A percentile compares a stretch with the other conserved stretches of the same genome.
Conservation (phyloP, 2,329 filamentous ascomycete species). For the Coniochaeta prunicola region DNA sequence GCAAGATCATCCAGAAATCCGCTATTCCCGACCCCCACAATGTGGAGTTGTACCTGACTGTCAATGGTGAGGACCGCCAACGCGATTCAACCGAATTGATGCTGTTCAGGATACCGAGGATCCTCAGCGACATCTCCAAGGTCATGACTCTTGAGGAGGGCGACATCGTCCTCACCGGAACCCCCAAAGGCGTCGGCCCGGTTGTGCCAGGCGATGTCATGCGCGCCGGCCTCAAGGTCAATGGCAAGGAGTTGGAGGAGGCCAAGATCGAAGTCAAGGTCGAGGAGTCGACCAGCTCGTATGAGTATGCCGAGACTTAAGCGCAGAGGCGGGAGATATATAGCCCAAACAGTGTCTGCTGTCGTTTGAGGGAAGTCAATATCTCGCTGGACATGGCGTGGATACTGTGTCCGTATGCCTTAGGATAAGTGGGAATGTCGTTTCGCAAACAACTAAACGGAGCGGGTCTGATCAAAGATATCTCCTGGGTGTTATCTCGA, state of each 20-base stretch:
- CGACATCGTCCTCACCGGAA: constrained; percentile 93
- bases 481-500: too few relatives aligned
- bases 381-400: not conserved
- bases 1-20: constrained; percentile 70
- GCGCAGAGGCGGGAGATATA: not conserved
- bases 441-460: too few relatives aligned
- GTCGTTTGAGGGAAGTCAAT: not conserved
- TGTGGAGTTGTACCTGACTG: constrained; percentile 75
- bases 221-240: constrained; percentile 71
- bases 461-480: too few relatives aligned
- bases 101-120: constrained; percentile 83
- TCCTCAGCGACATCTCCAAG: constrained; percentile 84
- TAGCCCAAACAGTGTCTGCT: not conserved
- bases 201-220: constrained; percentile 84
- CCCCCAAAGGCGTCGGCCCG: constrained; percentile 87
- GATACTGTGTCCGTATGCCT: not conserved
- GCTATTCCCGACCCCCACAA: constrained; percentile 82
- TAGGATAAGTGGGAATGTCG: too few relatives aligned
- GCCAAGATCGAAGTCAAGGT: constrained; percentile 78
- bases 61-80: constrained; percentile 75
- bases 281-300: constrained; percentile 69
- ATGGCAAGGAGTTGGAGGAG: constrained; percentile 77
- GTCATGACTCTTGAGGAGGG: constrained; percentile 92
- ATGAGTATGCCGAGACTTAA: constrained; percentile 69
- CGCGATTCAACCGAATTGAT: constrained; percentile 87